phyloP scores from a whole-genome alignment of 1,284 basidiomycete genomes.

The Dichomitus squalens region DNA sequence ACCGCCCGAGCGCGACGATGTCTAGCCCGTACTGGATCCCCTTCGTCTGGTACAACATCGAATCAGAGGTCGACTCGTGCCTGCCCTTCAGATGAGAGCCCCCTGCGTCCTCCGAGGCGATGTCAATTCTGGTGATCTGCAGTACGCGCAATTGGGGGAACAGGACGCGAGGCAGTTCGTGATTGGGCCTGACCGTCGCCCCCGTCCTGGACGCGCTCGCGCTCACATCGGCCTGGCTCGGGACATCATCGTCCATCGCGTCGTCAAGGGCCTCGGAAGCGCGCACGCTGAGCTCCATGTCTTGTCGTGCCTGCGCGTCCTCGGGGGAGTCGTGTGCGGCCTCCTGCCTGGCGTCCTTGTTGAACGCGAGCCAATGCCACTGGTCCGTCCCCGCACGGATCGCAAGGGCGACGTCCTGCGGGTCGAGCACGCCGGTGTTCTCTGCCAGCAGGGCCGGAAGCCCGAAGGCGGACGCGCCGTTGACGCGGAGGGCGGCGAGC shows the following conservation, averaged over 20 bases:
- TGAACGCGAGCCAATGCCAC: constrained; percentile 2
- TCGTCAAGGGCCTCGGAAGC: not conserved
- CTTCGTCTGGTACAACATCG: not conserved
- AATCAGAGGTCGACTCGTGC: not conserved
- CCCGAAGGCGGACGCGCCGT: not conserved
- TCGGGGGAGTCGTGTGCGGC: too few species aligned
- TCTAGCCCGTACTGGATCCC: not conserved
- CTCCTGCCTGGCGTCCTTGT: not conserved
- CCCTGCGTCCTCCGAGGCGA: not conserved
- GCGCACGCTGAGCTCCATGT: not conserved
- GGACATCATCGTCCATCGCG: too few species aligned
- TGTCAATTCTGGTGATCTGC: not conserved
- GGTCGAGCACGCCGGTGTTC: not conserved
- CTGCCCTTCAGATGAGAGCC: not conserved
- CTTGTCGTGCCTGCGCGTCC: not conserved
- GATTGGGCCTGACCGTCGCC: not conserved
- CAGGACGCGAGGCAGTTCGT: too few species aligned
- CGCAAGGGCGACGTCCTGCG: not conserved
- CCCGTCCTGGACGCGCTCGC: not conserved
- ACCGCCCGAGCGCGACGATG: not conserved
- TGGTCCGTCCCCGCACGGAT: not conserved
- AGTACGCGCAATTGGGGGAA: not conserved
- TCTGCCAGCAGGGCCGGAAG: not conserved
- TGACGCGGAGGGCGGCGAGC: not conserved
- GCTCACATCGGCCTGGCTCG: not conserved